A percentile compares a stretch with the other conserved stretches of the same genome.
phyloP scores from a whole-genome alignment of 2,329 filamentous ascomycete genomes.

The Xylogone sp. region DNA sequence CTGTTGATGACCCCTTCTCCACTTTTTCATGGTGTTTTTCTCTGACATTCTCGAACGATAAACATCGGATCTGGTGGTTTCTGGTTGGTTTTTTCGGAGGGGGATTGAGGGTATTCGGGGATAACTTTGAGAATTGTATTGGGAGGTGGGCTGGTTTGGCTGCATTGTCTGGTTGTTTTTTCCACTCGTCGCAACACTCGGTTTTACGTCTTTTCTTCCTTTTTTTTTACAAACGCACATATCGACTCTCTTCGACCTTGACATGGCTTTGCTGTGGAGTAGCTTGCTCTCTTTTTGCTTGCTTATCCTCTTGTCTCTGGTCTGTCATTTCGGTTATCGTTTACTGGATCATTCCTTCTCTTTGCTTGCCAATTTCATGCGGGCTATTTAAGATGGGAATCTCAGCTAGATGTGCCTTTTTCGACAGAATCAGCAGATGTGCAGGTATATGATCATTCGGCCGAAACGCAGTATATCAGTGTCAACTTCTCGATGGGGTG shows the following conservation, averaged over 20 bases:
- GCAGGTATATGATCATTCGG: no score
- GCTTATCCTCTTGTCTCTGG: not conserved
- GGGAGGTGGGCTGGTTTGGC: conserved; percentile 9
- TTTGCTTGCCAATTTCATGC: no score
- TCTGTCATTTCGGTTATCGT: no score
- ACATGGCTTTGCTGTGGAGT: conserved; percentile 8
- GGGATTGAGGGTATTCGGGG: conserved; percentile 9
- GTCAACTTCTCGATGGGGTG: no score
- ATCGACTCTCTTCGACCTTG: not conserved
- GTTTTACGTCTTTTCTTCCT: not conserved
- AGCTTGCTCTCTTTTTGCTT: conserved; percentile 10
- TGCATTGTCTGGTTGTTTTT: conserved; percentile 19
- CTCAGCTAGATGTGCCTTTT: no score
- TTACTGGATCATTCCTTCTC: no score
- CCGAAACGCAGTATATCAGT: no score
- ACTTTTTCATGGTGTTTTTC: conserved; percentile 12
- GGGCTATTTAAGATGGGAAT: no score
- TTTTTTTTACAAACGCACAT: conserved; percentile 2
- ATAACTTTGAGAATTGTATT: conserved; percentile 1
- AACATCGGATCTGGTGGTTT: not conserved
- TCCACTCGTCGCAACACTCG: not conserved
- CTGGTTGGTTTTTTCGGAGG: conserved; percentile 4
- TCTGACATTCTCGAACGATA: not conserved
- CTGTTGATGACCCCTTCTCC: conserved; percentile 22
- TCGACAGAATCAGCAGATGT: no score